Percentiles rank a stretch among this genome's conserved stretches.
Evolutionary conservation across 2,329 filamentous ascomycete genomes (phyloP).

Genomic region (Clarireedia paspali): DNA sequence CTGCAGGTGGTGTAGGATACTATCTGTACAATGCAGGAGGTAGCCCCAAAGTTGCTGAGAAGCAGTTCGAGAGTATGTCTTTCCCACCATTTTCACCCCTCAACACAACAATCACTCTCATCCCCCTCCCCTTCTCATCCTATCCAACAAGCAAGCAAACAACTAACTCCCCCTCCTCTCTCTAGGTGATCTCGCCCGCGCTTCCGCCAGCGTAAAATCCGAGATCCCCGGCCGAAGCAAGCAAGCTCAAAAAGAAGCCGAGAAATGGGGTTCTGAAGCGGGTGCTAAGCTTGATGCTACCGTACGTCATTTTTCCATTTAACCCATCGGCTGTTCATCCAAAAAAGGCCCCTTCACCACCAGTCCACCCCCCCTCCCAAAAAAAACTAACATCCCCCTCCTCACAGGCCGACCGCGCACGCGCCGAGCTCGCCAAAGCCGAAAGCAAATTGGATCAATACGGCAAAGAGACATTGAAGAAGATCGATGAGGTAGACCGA

Average conservation of each 20-base stretch:
- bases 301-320: slow-evolving; percentile 41
- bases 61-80: slow-evolving; percentile 72
- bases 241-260: slow-evolving; percentile 56
- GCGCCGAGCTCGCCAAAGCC: slow-evolving; percentile 53
- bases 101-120: background rate
- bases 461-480: slow-evolving; percentile 57
- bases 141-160: slow-evolving; percentile 5
- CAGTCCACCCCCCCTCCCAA: background rate
- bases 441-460: slow-evolving; percentile 53
- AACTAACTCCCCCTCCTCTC: background rate
- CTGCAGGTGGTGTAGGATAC: slow-evolving; percentile 67
- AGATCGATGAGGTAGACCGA: slow-evolving; percentile 76
- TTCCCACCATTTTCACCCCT: background rate
- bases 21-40: slow-evolving; percentile 89
- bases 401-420: slow-evolving; percentile 51
- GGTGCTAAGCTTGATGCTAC: slow-evolving; percentile 61
- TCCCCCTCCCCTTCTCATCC: background rate
- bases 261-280: slow-evolving; percentile 52
- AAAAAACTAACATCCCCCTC: slow-evolving; percentile 16
- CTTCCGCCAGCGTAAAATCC: slow-evolving; percentile 57
- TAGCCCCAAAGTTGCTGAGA: slow-evolving; percentile 72
- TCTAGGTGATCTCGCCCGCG: slow-evolving; percentile 67
- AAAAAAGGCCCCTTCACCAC: background rate
- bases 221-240: slow-evolving; percentile 56
- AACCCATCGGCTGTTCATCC: background rate